Evolutionary conservation across 345 rosid species (phyloP).

Genomic region (Anastatica hierochuntica): DNA sequence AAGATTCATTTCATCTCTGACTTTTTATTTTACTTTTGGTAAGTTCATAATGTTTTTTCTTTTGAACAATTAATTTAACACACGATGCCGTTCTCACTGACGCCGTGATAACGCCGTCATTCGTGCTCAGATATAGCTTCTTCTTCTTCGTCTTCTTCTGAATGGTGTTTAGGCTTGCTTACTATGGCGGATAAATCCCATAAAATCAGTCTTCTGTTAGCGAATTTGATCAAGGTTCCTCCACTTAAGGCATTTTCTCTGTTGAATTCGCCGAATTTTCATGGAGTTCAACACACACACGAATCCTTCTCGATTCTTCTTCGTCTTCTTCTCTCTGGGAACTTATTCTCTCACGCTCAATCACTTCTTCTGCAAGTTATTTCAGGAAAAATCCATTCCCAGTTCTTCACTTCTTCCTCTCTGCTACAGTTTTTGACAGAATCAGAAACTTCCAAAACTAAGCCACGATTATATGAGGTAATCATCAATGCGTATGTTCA

Average conservation of each 20-base stretch:
- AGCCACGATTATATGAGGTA: conserved; percentile 35
- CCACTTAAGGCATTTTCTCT: conserved; percentile 40
- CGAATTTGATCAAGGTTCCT: conserved; percentile 43
- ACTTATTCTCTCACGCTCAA: conserved; percentile 34
- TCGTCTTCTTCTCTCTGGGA: conserved; percentile 33
- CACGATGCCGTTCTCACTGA: too few relatives aligned
- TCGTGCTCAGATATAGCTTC: too few relatives aligned
- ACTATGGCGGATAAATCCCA: conserved; percentile 21
- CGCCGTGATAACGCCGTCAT: too few relatives aligned
- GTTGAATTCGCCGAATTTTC: conserved; percentile 28
- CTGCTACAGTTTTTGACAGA: conserved; percentile 33
- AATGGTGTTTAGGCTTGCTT: background rate
- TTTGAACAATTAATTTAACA: too few relatives aligned
- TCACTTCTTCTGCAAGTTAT: conserved; percentile 39
- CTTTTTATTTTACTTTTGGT: background rate
- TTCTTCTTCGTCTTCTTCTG: background rate
- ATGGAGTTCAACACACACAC: conserved; percentile 38
- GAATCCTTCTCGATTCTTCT: conserved; percentile 40
- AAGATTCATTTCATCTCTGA: conserved; percentile 15
- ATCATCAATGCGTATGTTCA: conserved; percentile 41
- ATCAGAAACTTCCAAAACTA: conserved; percentile 10
- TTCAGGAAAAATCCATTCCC: conserved; percentile 37
- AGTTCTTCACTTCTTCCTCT: conserved; percentile 36
- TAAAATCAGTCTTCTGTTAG: conserved; percentile 22
- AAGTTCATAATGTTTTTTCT: too few relatives aligned